Evolutionary conservation across 2,329 filamentous ascomycete species (phyloP).

Genomic region (Aspergillus udagawae): DNA sequence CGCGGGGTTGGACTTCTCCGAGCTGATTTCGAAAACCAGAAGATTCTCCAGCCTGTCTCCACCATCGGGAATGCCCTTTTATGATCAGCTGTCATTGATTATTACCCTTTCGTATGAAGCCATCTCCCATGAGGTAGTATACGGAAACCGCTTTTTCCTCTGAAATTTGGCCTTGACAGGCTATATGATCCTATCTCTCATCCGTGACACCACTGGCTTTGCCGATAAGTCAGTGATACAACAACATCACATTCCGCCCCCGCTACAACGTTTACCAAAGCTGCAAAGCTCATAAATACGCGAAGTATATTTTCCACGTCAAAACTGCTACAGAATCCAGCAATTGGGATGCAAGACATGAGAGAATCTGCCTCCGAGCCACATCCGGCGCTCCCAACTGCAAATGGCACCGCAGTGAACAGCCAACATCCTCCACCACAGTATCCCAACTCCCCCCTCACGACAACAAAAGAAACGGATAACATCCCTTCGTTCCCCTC

Average conservation of each 20-base stretch:
- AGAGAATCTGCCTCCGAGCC: not conserved
- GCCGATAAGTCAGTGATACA: too few species aligned
- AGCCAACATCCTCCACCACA: constrained; percentile 9
- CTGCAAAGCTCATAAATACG: too few species aligned
- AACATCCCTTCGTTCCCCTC: not conserved
- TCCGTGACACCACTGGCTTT: too few species aligned
- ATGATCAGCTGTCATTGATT: not conserved
- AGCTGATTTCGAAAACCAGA: not conserved
- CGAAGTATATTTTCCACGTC: not conserved
- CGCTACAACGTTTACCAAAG: too few species aligned
- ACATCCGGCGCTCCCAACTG: not conserved
- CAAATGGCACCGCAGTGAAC: constrained; percentile 5
- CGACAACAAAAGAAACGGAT: constrained; percentile 1
- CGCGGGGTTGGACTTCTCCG: not conserved
- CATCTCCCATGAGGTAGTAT: too few species aligned
- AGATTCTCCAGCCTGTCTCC: not conserved
- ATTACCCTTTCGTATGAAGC: not conserved
- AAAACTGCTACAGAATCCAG: not conserved
- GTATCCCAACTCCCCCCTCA: constrained; percentile 1
- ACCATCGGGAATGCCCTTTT: too few species aligned
- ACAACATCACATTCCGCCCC: too few species aligned
- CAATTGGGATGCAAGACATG: not conserved
- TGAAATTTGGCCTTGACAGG: too few species aligned
- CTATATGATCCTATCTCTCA: too few species aligned
- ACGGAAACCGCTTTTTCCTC: too few species aligned